Conservation (phyloP, 192 early-diverging fungal species). For the Coemansia sp. region DNA sequence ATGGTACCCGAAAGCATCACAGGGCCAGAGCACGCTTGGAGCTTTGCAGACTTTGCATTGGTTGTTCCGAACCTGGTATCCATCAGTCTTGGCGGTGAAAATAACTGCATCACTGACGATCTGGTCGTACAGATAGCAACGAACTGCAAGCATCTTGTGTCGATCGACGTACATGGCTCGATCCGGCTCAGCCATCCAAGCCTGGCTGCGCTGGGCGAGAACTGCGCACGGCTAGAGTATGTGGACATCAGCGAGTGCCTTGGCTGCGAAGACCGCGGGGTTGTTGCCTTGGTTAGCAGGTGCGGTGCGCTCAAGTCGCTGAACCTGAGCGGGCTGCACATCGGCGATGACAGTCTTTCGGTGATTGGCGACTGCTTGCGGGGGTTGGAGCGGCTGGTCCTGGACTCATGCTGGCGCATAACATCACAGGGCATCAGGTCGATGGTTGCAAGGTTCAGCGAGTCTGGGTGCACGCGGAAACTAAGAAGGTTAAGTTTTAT, state of each 20-base stretch:
- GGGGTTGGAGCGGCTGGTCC: slow-evolving; percentile 19
- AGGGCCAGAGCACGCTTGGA: neutral
- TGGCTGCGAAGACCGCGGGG: slow-evolving; percentile 18
- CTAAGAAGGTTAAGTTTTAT: slow-evolving; percentile 26
- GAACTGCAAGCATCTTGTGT: slow-evolving; percentile 7
- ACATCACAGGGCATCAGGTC: slow-evolving; percentile 26
- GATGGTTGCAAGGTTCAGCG: slow-evolving; percentile 19
- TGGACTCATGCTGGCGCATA: slow-evolving; percentile 29
- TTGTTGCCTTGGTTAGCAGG: slow-evolving; percentile 25
- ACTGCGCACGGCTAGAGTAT: slow-evolving; percentile 20
- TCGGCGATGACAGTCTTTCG: slow-evolving; percentile 18
- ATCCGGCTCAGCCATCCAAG: slow-evolving; percentile 10
- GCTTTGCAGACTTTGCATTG: slow-evolving; percentile 12
- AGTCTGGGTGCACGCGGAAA: slow-evolving; percentile 36
- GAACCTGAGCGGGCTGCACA: slow-evolving; percentile 19
- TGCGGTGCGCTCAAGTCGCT: slow-evolving; percentile 17
- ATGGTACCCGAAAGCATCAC: neutral
- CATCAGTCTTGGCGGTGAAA: slow-evolving; percentile 26
- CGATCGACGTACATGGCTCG: slow-evolving; percentile 30
- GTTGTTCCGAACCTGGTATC: slow-evolving; percentile 16
- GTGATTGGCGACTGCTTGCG: slow-evolving; percentile 28
- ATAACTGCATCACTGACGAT: slow-evolving; percentile 23
- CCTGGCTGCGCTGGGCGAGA: slow-evolving; percentile 20
- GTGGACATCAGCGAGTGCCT: slow-evolving; percentile 30
- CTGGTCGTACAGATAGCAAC: slow-evolving; percentile 22